These are phyloP conservation scores for Pythium chondricola DNA, from an alignment of 352 stramenopile genomes.

Conservation along the genomic window DNA sequence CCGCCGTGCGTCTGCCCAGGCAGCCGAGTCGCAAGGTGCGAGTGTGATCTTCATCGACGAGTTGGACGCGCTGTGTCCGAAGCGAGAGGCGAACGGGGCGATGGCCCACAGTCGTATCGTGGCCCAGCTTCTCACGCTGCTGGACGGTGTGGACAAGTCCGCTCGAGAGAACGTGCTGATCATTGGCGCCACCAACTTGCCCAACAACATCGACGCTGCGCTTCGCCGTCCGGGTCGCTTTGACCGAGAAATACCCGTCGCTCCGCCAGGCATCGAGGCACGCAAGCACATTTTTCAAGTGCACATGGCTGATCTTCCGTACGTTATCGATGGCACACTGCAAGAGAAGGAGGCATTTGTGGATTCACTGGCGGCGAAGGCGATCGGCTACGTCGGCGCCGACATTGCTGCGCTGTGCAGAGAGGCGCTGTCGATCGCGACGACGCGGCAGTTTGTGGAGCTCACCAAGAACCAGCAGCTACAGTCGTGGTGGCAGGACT, in stretches of 20 bases:
- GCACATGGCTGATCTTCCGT: conserved; percentile 41
- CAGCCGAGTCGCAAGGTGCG: conserved; percentile 21
- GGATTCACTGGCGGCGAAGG: conserved; percentile 31
- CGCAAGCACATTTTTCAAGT: conserved; percentile 63
- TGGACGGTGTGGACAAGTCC: conserved; percentile 86
- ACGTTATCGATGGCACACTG: conserved; percentile 3
- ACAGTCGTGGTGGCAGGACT: conserved; percentile 51
- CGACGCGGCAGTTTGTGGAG: conserved; percentile 53
- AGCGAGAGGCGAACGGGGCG: conserved; percentile 60
- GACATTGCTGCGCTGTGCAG: conserved; percentile 76
- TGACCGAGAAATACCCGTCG: conserved; percentile 71
- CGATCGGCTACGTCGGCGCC: conserved; percentile 74
- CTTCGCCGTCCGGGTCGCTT: conserved; percentile 74
- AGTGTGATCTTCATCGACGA: conserved; percentile 95
- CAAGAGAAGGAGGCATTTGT: conserved; percentile 27
- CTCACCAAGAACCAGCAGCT: conserved; percentile 43
- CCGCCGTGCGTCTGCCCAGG: conserved; percentile 26
- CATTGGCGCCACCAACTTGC: conserved; percentile 92
- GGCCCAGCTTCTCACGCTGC: conserved; percentile 92
- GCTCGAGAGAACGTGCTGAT: conserved; percentile 89
- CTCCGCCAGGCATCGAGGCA: conserved; percentile 30
- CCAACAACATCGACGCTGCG: conserved; percentile 88
- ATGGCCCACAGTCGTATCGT: conserved; percentile 81
- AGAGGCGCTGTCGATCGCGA: conserved; percentile 62
- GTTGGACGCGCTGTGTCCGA: conserved; percentile 93